These are phyloP conservation scores for Aphanomyces stellatus DNA, from an alignment of 352 stramenopile species.

Conservation along the genomic window DNA sequence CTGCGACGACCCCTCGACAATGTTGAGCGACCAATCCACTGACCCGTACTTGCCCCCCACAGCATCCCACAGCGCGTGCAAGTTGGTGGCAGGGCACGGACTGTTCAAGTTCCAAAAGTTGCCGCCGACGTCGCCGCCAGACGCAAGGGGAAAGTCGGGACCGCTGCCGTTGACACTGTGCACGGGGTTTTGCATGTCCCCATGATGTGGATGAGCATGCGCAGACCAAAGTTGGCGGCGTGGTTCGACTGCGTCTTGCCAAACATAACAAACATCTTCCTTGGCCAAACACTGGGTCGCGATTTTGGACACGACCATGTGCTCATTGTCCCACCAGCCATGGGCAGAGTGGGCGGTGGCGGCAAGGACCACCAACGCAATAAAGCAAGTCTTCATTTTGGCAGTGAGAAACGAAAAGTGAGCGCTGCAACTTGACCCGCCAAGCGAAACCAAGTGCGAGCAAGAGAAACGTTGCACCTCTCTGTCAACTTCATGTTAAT, in stretches of 20 bases:
- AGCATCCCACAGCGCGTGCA: constrained; percentile 57
- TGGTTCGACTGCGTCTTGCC: constrained; percentile 52
- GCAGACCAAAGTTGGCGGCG: constrained; percentile 46
- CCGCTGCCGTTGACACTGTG: constrained; percentile 44
- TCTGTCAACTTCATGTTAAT: background rate
- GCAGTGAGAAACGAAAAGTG: background rate
- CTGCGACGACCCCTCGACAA: no score
- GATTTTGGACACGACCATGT: constrained; percentile 51
- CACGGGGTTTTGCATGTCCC: constrained; percentile 49
- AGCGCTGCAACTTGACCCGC: background rate
- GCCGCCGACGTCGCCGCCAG: constrained; percentile 41
- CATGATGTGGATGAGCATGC: constrained; percentile 68
- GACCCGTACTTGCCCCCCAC: constrained; percentile 38
- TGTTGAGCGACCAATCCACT: constrained; percentile 53
- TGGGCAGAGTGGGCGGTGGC: background rate
- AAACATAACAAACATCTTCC: constrained; percentile 43
- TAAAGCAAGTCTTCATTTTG: background rate
- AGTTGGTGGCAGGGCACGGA: constrained; percentile 38
- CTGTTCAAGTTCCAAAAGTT: constrained; percentile 48
- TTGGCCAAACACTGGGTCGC: constrained; percentile 41
- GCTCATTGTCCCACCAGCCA: constrained; percentile 56
- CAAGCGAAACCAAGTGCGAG: background rate
- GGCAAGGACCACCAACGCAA: background rate
- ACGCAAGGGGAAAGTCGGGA: constrained; percentile 33
- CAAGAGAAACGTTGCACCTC: background rate